phyloP scores from a whole-genome alignment of 179 eudicot genomes.

The Pouteria campechiana region DNA sequence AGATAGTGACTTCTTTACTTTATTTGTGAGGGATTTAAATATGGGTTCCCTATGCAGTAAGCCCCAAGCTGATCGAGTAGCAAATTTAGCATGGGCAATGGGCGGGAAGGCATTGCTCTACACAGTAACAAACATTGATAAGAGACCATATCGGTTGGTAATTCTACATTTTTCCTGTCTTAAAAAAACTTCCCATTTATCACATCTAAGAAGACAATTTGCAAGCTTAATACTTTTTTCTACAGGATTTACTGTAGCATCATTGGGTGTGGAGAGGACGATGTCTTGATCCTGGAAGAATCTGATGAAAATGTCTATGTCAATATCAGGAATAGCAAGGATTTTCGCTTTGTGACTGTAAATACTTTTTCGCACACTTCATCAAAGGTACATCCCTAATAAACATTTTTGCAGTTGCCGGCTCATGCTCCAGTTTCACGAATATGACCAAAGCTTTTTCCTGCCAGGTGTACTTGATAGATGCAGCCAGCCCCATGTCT shows the following conservation, averaged over 20 bases:
- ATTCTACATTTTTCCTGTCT: neutral
- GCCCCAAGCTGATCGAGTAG: conserved; percentile 86
- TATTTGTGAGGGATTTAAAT: conserved; percentile 74
- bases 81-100: conserved; percentile 81
- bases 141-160: conserved; percentile 74
- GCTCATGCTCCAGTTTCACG: neutral
- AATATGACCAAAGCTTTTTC: conserved; percentile 1
- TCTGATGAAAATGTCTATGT: conserved; percentile 61
- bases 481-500: conserved; percentile 78
- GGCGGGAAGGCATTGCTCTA: conserved; percentile 67
- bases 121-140: conserved; percentile 65
- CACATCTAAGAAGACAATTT: conserved; percentile 1
- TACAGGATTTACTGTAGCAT: conserved; percentile 66
- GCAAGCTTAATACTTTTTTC: conserved; percentile 4
- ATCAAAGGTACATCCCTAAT: conserved; percentile 54
- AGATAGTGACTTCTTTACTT: conserved; percentile 78
- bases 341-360: conserved; percentile 57
- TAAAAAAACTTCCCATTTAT: too few species aligned
- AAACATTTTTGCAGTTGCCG: neutral
- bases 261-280: conserved; percentile 56
- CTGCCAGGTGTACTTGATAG: conserved; percentile 64
- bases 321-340: conserved; percentile 75
- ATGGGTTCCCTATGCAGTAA: conserved; percentile 59
- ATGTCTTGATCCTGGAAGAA: conserved; percentile 66
- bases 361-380: conserved; percentile 47